These are phyloP conservation scores for Brassica carinata DNA, from an alignment of 345 rosid species.

Conservation along the genomic window DNA sequence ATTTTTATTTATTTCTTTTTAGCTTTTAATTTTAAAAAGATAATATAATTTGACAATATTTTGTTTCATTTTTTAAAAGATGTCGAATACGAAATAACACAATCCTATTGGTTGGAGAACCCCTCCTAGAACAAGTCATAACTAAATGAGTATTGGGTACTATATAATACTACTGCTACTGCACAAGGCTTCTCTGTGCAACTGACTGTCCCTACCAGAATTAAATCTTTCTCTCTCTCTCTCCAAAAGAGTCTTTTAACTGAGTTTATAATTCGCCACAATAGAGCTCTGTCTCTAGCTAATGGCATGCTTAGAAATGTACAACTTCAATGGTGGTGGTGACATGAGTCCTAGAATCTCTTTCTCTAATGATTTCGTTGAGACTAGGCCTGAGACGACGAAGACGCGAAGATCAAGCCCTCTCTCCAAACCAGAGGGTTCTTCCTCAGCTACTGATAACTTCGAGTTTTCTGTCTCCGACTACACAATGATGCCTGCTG, in stretches of 20 bases:
- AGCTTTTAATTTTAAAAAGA: too few species aligned
- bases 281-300: slow-evolving; percentile 31
- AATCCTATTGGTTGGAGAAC: too few species aligned
- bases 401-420: slow-evolving; percentile 40
- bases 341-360: slow-evolving; percentile 82
- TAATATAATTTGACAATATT: too few species aligned
- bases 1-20: too few species aligned
- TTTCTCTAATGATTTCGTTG: slow-evolving; percentile 81
- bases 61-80: too few species aligned
- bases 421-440: slow-evolving; percentile 34
- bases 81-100: too few species aligned
- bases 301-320: slow-evolving; percentile 87
- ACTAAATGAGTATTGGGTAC: slow-evolving; percentile 37
- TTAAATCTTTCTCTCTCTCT: slow-evolving; percentile 35
- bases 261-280: slow-evolving; percentile 34
- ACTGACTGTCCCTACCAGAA: slow-evolving; percentile 46
- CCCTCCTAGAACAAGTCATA: too few species aligned
- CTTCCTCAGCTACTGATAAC: slow-evolving; percentile 58
- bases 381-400: slow-evolving; percentile 57
- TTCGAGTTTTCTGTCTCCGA: slow-evolving; percentile 85
- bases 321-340: slow-evolving; percentile 57
- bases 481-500: slow-evolving; percentile 93
- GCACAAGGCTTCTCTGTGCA: slow-evolving; percentile 49
- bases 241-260: neutral
- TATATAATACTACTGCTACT: slow-evolving; percentile 43